Conservation (phyloP, 2,329 filamentous ascomycete species). For the Diplocarpon mali region DNA sequence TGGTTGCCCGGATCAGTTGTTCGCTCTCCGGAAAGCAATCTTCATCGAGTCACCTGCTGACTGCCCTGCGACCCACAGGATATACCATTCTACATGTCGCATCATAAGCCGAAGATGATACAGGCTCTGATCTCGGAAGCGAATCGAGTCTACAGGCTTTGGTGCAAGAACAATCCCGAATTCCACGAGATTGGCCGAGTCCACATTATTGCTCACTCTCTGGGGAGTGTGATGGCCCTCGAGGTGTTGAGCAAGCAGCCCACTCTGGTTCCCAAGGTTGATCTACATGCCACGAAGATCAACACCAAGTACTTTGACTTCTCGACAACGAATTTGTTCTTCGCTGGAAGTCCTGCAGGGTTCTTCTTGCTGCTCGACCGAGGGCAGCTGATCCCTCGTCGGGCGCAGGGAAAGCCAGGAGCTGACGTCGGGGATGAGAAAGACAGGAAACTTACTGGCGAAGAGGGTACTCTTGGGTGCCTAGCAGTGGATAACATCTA, state of each 20-base stretch:
- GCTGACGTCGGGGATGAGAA: conserved; percentile 51
- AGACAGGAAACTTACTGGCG: conserved; percentile 55
- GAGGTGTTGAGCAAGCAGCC: conserved; percentile 88
- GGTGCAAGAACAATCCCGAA: conserved; percentile 86
- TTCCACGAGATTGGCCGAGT: conserved; percentile 75
- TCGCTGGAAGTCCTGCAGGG: conserved; percentile 79
- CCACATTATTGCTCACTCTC: conserved; percentile 84
- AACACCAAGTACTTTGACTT: conserved; percentile 69
- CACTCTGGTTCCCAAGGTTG: conserved; percentile 48
- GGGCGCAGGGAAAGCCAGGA: conserved; percentile 64
- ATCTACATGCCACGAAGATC: conserved; percentile 31
- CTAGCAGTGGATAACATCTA: conserved; percentile 93
- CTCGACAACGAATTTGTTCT: conserved; percentile 79
- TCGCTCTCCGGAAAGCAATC: no score
- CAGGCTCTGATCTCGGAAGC: conserved; percentile 79
- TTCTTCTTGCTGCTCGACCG: conserved; percentile 87
- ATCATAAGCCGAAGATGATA: conserved; percentile 93
- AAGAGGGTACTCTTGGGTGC: conserved; percentile 74
- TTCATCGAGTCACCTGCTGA: no score
- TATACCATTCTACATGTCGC: conserved; percentile 94
- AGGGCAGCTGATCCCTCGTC: conserved; percentile 59
- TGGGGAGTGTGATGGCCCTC: conserved; percentile 89
- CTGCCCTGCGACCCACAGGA: conserved; percentile 34
- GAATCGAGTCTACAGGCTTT: conserved; percentile 89
- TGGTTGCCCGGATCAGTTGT: no score